Percentiles rank a stretch among this genome's conserved stretches.
phyloP scores from a whole-genome alignment of 148 eudicot species.

The Persicaria tinctoria region DNA sequence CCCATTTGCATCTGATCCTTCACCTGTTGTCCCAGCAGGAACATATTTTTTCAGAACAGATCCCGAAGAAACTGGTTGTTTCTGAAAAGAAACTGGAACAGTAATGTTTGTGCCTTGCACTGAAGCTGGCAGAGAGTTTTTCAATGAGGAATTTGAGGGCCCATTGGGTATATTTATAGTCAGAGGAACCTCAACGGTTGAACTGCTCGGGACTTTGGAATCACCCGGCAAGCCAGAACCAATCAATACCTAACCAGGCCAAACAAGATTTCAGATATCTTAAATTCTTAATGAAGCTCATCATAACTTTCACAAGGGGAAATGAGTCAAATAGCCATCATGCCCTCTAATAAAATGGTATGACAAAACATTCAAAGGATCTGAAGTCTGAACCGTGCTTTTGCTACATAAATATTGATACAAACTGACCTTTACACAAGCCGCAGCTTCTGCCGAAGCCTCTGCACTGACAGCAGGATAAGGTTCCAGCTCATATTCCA shows the following conservation, averaged over 20 bases:
- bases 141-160: constrained; percentile 26
- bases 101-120: constrained; percentile 43
- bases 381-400: not conserved
- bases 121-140: constrained; percentile 25
- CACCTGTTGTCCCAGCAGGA: constrained; percentile 27
- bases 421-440: constrained; percentile 64
- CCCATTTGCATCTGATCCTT: constrained; percentile 35
- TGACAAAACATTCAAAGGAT: not conserved
- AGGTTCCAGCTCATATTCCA: constrained; percentile 73
- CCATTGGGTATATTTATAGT: constrained; percentile 48
- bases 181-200: constrained; percentile 54
- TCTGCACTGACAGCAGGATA: constrained; percentile 48
- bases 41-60: constrained; percentile 38
- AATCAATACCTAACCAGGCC: constrained; percentile 39
- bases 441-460: constrained; percentile 55
- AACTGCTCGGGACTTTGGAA: constrained; percentile 30
- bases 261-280: constrained; percentile 4
- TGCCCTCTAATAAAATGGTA: not conserved
- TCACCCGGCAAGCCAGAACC: constrained; percentile 47
- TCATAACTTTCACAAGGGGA: not conserved
- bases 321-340: not conserved
- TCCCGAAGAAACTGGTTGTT: constrained; percentile 35
- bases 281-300: not conserved
- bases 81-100: constrained; percentile 47
- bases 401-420: not conserved